Evolutionary conservation across 108 stramenopile genomes (phyloP).

Genomic region (Fragilaria crotonensis): DNA sequence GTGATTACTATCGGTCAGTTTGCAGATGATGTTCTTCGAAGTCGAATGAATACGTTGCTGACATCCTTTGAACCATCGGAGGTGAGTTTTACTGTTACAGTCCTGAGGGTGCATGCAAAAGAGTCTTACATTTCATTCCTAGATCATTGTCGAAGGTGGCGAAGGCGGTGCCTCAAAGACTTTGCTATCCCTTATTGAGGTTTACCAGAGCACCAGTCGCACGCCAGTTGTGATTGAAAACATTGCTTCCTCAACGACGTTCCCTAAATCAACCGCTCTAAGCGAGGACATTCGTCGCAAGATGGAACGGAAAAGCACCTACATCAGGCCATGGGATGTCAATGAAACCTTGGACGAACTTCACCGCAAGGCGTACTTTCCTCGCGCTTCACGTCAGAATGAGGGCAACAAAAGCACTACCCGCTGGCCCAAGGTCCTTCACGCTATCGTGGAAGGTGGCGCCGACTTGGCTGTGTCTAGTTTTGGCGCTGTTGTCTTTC

Average conservation of each 20-base stretch:
- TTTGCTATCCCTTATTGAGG: conserved; percentile 34
- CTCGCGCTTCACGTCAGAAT: conserved; percentile 42
- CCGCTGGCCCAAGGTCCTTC: conserved; percentile 84
- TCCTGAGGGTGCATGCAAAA: not conserved
- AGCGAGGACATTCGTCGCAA: conserved; percentile 36
- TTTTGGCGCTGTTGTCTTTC: conserved; percentile 83
- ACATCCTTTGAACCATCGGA: conserved; percentile 81
- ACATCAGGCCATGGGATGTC: conserved; percentile 79
- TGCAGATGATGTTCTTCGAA: conserved; percentile 89
- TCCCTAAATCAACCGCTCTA: conserved; percentile 73
- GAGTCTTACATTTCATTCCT: not conserved
- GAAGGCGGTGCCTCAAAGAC: conserved; percentile 42
- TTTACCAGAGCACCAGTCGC: conserved; percentile 14
- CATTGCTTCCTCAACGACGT: conserved; percentile 36
- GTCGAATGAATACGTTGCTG: conserved; percentile 90
- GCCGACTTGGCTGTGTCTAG: conserved; percentile 73
- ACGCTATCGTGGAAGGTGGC: conserved; percentile 68
- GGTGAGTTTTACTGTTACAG: conserved; percentile 18
- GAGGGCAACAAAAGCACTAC: conserved; percentile 8
- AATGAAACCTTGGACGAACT: conserved; percentile 68
- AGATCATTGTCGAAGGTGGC: conserved; percentile 47
- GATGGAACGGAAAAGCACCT: conserved; percentile 33
- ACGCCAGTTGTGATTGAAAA: conserved; percentile 30
- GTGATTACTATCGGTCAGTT: conserved; percentile 93
- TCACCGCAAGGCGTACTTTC: conserved; percentile 76